Conservation (phyloP, 176 grass and related monocot species). For the Musa beccarii region DNA sequence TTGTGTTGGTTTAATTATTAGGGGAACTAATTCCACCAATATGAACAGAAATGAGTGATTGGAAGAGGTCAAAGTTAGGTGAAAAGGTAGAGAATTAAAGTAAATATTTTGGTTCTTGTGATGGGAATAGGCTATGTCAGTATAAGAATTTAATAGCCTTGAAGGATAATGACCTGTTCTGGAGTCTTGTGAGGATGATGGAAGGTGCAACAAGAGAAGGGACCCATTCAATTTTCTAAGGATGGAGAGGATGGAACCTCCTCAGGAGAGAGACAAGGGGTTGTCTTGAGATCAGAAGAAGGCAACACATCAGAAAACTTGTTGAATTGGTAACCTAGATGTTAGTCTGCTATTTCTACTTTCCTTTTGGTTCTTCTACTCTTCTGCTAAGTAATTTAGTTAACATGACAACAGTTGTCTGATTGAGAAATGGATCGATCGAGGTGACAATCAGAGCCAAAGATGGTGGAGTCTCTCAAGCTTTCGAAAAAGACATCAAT, state of each 20-base stretch:
- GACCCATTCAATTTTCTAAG: neutral
- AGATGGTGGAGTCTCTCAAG: neutral
- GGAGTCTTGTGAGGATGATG: neutral
- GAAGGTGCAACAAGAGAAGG: neutral
- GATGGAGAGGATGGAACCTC: too few relatives aligned
- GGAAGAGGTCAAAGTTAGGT: conserved; percentile 2
- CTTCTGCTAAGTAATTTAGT: neutral
- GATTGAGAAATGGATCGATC: neutral
- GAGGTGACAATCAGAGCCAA: neutral
- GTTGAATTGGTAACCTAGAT: neutral
- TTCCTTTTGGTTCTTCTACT: neutral
- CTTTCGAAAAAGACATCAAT: neutral
- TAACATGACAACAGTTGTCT: neutral
- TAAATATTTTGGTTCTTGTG: neutral
- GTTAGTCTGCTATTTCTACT: neutral
- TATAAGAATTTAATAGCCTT: neutral
- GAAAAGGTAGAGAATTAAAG: conserved; percentile 11
- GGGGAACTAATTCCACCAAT: conserved; percentile 4
- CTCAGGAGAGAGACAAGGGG: too few relatives aligned
- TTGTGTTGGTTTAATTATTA: neutral
- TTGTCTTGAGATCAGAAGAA: neutral
- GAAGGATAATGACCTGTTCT: conserved; percentile 3
- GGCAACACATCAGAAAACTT: neutral
- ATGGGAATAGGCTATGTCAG: conserved; percentile 1
- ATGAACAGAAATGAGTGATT: neutral